A percentile compares a stretch with the other conserved stretches of the same genome.
phyloP scores from a whole-genome alignment of 2,329 filamentous ascomycete genomes.

The Sporothrix inflata region DNA sequence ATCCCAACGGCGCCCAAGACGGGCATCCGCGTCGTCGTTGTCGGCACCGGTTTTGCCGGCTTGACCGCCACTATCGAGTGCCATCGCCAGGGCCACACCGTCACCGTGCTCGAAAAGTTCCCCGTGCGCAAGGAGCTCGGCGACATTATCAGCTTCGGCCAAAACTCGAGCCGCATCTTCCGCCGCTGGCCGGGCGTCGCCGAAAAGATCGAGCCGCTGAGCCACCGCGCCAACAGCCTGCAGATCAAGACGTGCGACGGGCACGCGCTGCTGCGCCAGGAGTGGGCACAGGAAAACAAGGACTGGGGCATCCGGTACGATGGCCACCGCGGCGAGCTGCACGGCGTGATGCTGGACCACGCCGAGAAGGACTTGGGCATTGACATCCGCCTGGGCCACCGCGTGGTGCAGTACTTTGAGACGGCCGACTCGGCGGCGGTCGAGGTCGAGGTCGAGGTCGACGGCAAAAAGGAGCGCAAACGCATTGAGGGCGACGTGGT shows the following conservation, averaged over 20 bases:
- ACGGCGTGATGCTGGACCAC: slow-evolving; percentile 54
- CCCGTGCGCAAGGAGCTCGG: slow-evolving; percentile 60
- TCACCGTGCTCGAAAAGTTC: slow-evolving; percentile 55
- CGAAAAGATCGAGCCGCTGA: slow-evolving; percentile 53
- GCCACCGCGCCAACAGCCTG: slow-evolving; percentile 47
- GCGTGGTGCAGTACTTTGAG: slow-evolving; percentile 56
- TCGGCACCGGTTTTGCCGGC: slow-evolving; percentile 62
- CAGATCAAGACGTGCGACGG: slow-evolving; percentile 32
- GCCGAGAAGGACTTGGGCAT: slow-evolving; percentile 55
- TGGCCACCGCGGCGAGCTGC: slow-evolving; percentile 57
- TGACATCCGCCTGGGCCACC: slow-evolving; percentile 54
- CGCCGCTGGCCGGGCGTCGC: slow-evolving; percentile 48
- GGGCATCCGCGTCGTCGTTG: slow-evolving; percentile 55
- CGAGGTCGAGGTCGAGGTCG: slow-evolving; percentile 43
- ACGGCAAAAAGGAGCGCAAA: not conserved
- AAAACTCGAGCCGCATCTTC: slow-evolving; percentile 64
- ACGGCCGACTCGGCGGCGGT: slow-evolving; percentile 52
- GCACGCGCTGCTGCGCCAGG: slow-evolving; percentile 30
- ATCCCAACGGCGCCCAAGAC: slow-evolving; percentile 30
- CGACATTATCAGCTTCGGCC: slow-evolving; percentile 65
- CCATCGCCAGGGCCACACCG: slow-evolving; percentile 60
- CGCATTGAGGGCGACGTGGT: slow-evolving; percentile 47
- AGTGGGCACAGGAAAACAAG: slow-evolving; percentile 32
- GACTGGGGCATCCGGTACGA: slow-evolving; percentile 54
- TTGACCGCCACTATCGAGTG: slow-evolving; percentile 65